Evolutionary conservation across 441 rosid genomes (phyloP), one percentile per base, ranked within the genome.

Genomic region (Populus hybrid): DNA sequence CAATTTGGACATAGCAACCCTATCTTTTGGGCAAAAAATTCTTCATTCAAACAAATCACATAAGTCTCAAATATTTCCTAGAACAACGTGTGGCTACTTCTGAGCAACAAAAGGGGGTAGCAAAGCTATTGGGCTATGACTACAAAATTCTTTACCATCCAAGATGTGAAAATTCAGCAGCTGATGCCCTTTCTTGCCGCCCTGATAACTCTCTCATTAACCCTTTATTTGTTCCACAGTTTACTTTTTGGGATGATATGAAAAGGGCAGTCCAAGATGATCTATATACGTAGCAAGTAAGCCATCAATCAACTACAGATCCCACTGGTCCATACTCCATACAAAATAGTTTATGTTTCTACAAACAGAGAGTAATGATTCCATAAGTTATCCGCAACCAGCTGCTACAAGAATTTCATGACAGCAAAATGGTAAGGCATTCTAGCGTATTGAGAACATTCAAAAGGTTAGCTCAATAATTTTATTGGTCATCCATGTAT

Each of bases 141-240:
- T 46, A 46, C 7, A 1, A 46, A 46, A 46, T 46, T 4, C 2
- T 12, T 4, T 12, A 69, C 26, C 1, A 0, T 0, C 2, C 4
- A 20, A 1, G 63, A 6, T 0, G 0, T 0, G 10, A 71, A 3
- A 71, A 71, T 42, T 14, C 5, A n/a, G 35, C 0, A 10, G 21
- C 0, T 6, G 36, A 71, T 71, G 30, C 74, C 0, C 35, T 71
- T 0, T 46, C 36, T 0, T 0, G 0, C 0, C 0, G 2, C 1
- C 0, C 3, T 9, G 3, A 6, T 4, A 23, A 0, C 20, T 10
- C 36, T 5, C 16, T 46, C 18, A 1, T 42, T 14, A 24, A 30
- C 2, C 72, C n/a, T 35, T 32, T 30, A 0, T 38, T 38, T 38
- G 1, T 38, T 12, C 18, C 35, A 16, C 0, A 69, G 0, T 3